Evolutionary conservation across 306 rosid species (phyloP).

Genomic region (Nissolia schottii): DNA sequence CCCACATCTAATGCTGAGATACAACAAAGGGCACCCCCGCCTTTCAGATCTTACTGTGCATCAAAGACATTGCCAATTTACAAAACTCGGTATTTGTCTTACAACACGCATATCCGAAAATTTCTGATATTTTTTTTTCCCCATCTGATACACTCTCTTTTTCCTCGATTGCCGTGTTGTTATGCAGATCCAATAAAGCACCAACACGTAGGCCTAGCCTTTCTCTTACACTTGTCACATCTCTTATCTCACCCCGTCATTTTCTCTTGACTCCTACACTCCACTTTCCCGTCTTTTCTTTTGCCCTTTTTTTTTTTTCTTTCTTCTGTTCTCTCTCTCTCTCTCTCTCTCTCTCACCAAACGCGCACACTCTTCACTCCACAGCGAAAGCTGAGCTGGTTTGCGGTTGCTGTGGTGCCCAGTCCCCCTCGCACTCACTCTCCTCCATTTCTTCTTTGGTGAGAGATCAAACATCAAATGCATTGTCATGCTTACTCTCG

Average conservation of each 20-base stretch:
- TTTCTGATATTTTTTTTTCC: background rate
- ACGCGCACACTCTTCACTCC: slow-evolving; percentile 26
- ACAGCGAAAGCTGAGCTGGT: slow-evolving; percentile 18
- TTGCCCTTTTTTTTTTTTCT: no score
- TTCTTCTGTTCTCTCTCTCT: slow-evolving; percentile 22
- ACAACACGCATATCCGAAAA: background rate
- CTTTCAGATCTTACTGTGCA: no score
- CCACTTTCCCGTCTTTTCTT: slow-evolving; percentile 43
- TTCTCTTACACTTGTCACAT: background rate
- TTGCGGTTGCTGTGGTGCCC: slow-evolving; percentile 9
- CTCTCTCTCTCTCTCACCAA: slow-evolving; percentile 38
- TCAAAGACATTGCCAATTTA: no score
- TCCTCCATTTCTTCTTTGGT: background rate
- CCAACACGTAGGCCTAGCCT: slow-evolving; percentile 33
- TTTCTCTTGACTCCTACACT: slow-evolving; percentile 29
- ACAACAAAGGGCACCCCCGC: no score
- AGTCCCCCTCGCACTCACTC: slow-evolving; percentile 1
- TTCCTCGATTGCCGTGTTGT: slow-evolving; percentile 24
- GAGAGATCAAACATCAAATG: slow-evolving; percentile 25
- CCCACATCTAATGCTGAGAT: no score
- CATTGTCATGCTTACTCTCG: background rate
- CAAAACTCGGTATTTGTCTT: no score
- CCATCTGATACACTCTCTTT: background rate
- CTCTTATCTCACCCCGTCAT: background rate
- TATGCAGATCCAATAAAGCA: slow-evolving; percentile 27